Conservation (phyloP, 495 filamentous ascomycete species). For the Platismatia glauca region DNA sequence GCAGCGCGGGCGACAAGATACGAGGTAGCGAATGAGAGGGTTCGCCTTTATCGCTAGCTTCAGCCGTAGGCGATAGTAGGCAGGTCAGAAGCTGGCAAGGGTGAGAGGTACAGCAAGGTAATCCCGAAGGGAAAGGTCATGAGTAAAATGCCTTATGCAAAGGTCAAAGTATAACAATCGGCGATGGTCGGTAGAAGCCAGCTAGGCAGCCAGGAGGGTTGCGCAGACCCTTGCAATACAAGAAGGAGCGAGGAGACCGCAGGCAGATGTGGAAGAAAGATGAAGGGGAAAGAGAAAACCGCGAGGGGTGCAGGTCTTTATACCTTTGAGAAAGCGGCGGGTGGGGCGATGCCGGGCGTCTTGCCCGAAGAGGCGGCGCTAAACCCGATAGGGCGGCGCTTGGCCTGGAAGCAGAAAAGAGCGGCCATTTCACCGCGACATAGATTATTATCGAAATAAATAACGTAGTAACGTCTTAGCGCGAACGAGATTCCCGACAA, state of each 20-base stretch:
- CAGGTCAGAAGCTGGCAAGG: not conserved
- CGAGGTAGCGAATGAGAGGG: slow-evolving; percentile 1
- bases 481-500: too few relatives aligned
- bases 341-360: not conserved
- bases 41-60: not conserved
- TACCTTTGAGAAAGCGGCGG: not conserved
- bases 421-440: not conserved
- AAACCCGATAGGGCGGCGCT: not conserved
- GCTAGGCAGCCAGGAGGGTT: not conserved
- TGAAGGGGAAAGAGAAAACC: not conserved
- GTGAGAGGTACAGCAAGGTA: not conserved
- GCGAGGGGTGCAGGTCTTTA: not conserved
- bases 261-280: not conserved
- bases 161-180: not conserved
- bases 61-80: not conserved
- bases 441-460: too few relatives aligned
- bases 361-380: not conserved
- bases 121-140: not conserved
- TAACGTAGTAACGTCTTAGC: too few relatives aligned
- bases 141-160: not conserved
- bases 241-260: not conserved
- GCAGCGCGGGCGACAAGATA: not conserved
- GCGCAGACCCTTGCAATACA: not conserved
- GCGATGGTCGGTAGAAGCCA: not conserved
- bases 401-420: not conserved